phyloP scores from a whole-genome alignment of 257 asterid species.

The Eucommia ulmoides region DNA sequence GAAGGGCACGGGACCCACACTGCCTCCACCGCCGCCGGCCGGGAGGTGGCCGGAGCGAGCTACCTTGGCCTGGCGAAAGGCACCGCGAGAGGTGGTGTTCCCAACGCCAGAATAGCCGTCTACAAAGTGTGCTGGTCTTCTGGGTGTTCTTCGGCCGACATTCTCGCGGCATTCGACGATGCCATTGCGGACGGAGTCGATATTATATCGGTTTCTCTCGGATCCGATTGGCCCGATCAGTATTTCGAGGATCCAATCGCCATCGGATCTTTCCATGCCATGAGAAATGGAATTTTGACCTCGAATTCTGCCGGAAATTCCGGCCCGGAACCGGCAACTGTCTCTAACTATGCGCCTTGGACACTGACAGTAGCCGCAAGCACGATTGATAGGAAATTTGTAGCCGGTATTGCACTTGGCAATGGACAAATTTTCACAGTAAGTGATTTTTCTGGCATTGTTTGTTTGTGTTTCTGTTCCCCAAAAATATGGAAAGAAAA shows the following conservation, averaged over 20 bases:
- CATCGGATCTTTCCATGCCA: slow-evolving; percentile 2
- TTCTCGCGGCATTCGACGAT: slow-evolving; percentile 1
- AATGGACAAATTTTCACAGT: slow-evolving; percentile 4
- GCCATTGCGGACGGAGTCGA: background rate
- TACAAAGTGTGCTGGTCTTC: slow-evolving; percentile 25
- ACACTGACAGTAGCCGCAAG: slow-evolving; percentile 1
- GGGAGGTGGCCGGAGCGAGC: slow-evolving; percentile 29
- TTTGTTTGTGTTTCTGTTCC: too few species aligned
- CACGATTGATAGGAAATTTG: background rate
- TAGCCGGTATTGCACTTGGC: background rate
- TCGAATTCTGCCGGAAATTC: slow-evolving; percentile 1
- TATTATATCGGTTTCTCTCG: slow-evolving; percentile 1
- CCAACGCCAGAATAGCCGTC: slow-evolving; percentile 15
- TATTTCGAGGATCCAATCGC: background rate
- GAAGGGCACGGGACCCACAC: slow-evolving; percentile 2
- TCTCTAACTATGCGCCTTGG: background rate
- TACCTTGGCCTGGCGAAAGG: slow-evolving; percentile 43
- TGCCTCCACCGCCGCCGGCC: background rate
- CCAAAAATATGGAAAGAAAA: too few species aligned
- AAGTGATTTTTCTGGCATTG: too few species aligned
- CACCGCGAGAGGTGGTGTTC: slow-evolving; percentile 48
- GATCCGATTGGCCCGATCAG: background rate
- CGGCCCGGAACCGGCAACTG: background rate
- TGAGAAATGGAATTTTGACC: background rate
- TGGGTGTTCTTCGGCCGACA: background rate